phyloP scores from a whole-genome alignment of 1,284 basidiomycete genomes.

The Mycosarcoma mackinlayi region DNA sequence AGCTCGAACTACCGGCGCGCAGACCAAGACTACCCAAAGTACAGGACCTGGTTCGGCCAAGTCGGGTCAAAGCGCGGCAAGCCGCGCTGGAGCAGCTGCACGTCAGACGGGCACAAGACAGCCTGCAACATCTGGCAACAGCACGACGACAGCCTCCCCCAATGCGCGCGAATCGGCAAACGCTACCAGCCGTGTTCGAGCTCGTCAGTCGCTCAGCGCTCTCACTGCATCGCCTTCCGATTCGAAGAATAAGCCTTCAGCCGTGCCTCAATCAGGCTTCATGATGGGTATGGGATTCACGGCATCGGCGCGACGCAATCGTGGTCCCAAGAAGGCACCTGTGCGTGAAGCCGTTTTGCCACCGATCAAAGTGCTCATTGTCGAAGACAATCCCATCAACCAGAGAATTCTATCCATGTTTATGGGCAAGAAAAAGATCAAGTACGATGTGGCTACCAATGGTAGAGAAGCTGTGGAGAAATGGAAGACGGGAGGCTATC shows the following conservation, averaged over 20 bases:
- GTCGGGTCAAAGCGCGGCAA: neutral
- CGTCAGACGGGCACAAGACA: neutral
- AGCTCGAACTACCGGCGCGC: neutral
- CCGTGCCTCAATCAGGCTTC: constrained; percentile 64
- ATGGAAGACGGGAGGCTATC: constrained; percentile 92
- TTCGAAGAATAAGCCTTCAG: constrained; percentile 46
- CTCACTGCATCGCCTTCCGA: constrained; percentile 31
- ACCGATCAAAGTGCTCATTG: constrained; percentile 67
- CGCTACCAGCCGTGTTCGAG: constrained; percentile 10
- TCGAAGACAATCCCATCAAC: constrained; percentile 93
- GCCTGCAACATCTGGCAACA: constrained; percentile 1
- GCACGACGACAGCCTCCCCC: constrained; percentile 16
- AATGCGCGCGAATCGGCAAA: constrained; percentile 13
- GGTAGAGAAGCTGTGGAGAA: constrained; percentile 95
- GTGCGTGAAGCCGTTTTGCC: constrained; percentile 62
- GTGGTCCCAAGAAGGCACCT: constrained; percentile 55
- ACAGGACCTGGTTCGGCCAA: constrained; percentile 1
- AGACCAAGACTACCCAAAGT: neutral
- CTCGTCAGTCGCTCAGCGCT: constrained; percentile 29
- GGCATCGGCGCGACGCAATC: constrained; percentile 30
- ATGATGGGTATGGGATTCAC: constrained; percentile 65
- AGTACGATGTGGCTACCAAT: constrained; percentile 92
- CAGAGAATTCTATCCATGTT: constrained; percentile 95
- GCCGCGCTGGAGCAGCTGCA: constrained; percentile 1
- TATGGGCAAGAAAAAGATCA: constrained; percentile 95